Evolutionary conservation across 371 early-diverging fungal species (phyloP), one percentile per base, ranked within the genome.

Genomic region (Entomophthora muscae): DNA sequence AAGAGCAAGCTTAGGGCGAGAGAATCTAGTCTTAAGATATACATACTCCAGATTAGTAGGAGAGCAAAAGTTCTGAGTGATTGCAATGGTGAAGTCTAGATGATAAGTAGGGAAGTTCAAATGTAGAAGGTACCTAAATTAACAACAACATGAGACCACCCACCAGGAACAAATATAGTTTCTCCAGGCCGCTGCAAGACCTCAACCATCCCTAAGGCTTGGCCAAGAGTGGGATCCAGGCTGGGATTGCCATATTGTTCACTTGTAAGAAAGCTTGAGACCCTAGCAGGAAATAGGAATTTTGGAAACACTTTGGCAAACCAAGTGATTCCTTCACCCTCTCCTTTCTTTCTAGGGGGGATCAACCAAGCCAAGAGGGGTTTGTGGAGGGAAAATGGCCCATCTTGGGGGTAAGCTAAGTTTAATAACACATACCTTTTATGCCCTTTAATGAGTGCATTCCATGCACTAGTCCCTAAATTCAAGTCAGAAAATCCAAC

Each of bases 71-170:
- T 90, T 88, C 66, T 90, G 90, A 12, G 90, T 90, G 23, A 88
- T 78, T 10, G 88, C 89, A 51, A 85, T 77, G 12, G 89, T 83
- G 64, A 84, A 83, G 68, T 88, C 84, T 83, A 69, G 1, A 68
- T 42, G 54, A 57, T n/a, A 2, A 61, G 13, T 51, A 10, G n/a
- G 28, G 10, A 62, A 31, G 27, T 17, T 5, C 17, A 42, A 17
- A 5, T 42, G 42, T 5, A 42, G 42, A 42, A 61, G 67, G 10
- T 73, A 79, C 83, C 83, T 26, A 87, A 68, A 70, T 90, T 90
- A 76, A 90, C 84, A 7, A 90, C 91, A 7, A 87, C 83, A 68
- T 89, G 91, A 1, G 77, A 71, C 91, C 91, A 89, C 0, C 88
- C 91, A 32, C 88, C 86, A 24, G 91, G 91, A 0, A 90, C 89